Evolutionary conservation across 345 rosid species (phyloP), one percentile per base, ranked within the genome.

Genomic region (Populus davidiana): DNA sequence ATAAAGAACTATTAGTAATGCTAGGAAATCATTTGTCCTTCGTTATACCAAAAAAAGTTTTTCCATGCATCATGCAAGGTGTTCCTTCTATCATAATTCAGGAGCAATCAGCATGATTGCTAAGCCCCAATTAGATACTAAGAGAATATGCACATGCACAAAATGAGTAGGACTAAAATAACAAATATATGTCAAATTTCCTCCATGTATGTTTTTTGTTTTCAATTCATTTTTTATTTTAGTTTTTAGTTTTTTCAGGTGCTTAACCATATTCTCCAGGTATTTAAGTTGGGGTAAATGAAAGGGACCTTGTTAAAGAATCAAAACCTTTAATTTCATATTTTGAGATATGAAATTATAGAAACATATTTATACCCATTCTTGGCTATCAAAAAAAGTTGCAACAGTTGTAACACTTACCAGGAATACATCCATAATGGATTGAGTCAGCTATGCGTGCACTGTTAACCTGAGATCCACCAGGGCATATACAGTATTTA

Each of bases 391-490:
- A 12, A 38, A n/a, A 47, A 7, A 41, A 68, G n/a, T 74, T 11
- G 5, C 29, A 39, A 49, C 54, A n/a, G 33, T 71, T 69, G 17
- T 43, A 65, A n/a, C 27, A 70, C 86, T 79, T 86, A 93, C 99
- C 99, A 73, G 99, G 99, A 82, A 94, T 75, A 85, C 99, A 96
- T 77, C 97, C 99, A 72, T 96, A 96, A 78, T 96, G 99, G 70
- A 96, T 96, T 8, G 99, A 94, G 85, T 96, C 99, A 39, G 97
- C 84, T 80, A 96, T 94, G 18, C 98, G 97, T 69, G 99, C 99
- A 67, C 99, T 96, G 79, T 94, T 96, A 81, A 96, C 98, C 86
- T 96, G 99, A 65, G 98, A 96, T 74, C 99, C 98, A 69, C 99
- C 99, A 1, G 99, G 99, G 79, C 98, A 96, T 83, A 96, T 94